These are phyloP conservation scores for Fusarium liriodendri DNA, from an alignment of 2,329 filamentous ascomycete genomes.

Conservation along the genomic window DNA sequence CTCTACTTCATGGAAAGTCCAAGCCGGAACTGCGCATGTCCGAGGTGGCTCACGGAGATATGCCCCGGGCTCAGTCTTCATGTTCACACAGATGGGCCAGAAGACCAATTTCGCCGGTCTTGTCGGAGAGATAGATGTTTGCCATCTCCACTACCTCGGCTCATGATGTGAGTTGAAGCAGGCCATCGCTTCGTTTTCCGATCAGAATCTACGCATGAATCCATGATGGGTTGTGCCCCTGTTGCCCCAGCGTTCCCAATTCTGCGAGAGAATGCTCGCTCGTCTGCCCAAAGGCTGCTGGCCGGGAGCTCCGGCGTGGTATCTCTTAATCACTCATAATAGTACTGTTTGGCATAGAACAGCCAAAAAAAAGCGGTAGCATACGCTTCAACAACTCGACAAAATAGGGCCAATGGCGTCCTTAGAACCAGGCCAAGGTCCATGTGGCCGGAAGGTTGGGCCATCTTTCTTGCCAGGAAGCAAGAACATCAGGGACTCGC, in stretches of 20 bases:
- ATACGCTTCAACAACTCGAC: neutral
- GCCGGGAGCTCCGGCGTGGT: neutral
- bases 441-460: constrained; percentile 90
- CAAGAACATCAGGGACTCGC: constrained; percentile 90
- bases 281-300: neutral
- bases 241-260: neutral
- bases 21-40: neutral
- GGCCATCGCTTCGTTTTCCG: neutral
- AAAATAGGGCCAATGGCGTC: neutral
- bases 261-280: neutral
- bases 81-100: neutral
- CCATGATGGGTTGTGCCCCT: neutral
- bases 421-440: constrained; percentile 93
- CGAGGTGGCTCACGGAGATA: neutral
- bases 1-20: neutral
- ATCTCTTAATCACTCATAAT: neutral
- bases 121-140: neutral
- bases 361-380: neutral
- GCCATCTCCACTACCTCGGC: neutral
- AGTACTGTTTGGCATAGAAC: neutral
- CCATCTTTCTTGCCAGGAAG: constrained; percentile 94
- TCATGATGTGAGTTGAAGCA: neutral
- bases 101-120: neutral
- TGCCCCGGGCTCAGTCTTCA: neutral
- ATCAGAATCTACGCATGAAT: neutral